Evolutionary conservation across 2,329 filamentous ascomycete species (phyloP).

Genomic region (Bretziella fagacearum): DNA sequence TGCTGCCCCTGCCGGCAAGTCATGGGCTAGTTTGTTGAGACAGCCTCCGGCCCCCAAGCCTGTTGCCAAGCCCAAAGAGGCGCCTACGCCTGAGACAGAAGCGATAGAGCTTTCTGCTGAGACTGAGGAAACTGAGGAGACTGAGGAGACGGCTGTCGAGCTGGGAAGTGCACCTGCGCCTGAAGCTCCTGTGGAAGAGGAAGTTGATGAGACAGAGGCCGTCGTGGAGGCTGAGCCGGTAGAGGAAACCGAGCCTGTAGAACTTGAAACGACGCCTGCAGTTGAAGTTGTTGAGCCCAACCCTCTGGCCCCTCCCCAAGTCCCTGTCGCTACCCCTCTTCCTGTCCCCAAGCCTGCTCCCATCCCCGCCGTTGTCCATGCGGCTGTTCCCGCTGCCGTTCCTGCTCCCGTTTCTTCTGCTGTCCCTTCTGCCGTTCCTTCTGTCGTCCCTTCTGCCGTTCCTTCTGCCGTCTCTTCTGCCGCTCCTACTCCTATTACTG

Average conservation of each 20-base stretch:
- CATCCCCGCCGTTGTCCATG: slow-evolving; percentile 34
- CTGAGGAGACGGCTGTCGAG: slow-evolving; percentile 1
- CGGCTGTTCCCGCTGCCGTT: slow-evolving; percentile 36
- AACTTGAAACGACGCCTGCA: slow-evolving; percentile 18
- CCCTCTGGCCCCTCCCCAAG: slow-evolving; percentile 34
- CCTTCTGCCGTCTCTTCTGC: slow-evolving; percentile 41
- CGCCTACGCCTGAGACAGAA: slow-evolving; percentile 26
- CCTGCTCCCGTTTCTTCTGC: slow-evolving; percentile 44
- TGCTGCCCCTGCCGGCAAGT: slow-evolving; percentile 32
- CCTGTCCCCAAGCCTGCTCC: slow-evolving; percentile 46
- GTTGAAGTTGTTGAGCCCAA: slow-evolving; percentile 30
- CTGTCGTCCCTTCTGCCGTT: slow-evolving; percentile 42
- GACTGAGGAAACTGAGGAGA: slow-evolving; percentile 5
- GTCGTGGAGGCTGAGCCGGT: slow-evolving; percentile 21
- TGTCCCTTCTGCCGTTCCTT: slow-evolving; percentile 48
- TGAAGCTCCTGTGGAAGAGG: slow-evolving; percentile 9
- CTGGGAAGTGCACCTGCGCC: background rate
- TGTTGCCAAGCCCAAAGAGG: slow-evolving; percentile 36
- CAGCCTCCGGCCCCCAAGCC: slow-evolving; percentile 41
- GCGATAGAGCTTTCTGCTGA: slow-evolving; percentile 17
- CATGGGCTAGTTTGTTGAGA: slow-evolving; percentile 62
- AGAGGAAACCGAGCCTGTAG: slow-evolving; percentile 22
- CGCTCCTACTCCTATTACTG: slow-evolving; percentile 36
- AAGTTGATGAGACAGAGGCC: slow-evolving; percentile 21
- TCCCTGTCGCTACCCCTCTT: slow-evolving; percentile 49